A percentile compares a stretch with the other conserved stretches of the same genome.
These are phyloP conservation scores for Clonostachys rhizophaga DNA, from an alignment of 2,329 filamentous ascomycete genomes.

Conservation along the genomic window DNA sequence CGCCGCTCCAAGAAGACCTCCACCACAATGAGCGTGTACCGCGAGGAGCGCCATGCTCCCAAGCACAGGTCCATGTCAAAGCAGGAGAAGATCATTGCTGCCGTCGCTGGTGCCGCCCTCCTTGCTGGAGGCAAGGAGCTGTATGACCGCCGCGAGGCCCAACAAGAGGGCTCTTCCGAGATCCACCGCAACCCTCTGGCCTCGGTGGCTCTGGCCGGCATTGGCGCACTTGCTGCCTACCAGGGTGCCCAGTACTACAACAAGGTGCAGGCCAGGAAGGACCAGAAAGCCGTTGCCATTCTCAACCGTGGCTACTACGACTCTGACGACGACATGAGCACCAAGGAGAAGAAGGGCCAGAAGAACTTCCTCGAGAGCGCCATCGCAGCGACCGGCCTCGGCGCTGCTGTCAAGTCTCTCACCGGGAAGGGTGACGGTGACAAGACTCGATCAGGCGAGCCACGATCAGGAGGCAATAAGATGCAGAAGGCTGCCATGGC, in stretches of 20 bases:
- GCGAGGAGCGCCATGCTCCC: slow-evolving; percentile 53
- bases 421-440: slow-evolving; percentile 42
- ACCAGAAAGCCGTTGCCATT: slow-evolving; percentile 47
- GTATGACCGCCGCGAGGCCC: slow-evolving; percentile 58
- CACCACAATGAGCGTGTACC: slow-evolving; percentile 31
- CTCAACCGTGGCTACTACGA: slow-evolving; percentile 52
- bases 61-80: slow-evolving; percentile 47
- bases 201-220: slow-evolving; percentile 57
- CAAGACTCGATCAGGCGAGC: slow-evolving; percentile 37
- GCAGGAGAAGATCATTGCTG: slow-evolving; percentile 63
- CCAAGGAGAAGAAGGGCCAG: slow-evolving; percentile 53
- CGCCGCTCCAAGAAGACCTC: slow-evolving; percentile 38
- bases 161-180: slow-evolving; percentile 35
- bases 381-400: slow-evolving; percentile 56
- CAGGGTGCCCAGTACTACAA: slow-evolving; percentile 59
- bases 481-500: slow-evolving; percentile 87
- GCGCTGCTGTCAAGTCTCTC: slow-evolving; percentile 55
- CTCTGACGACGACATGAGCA: slow-evolving; percentile 48
- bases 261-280: slow-evolving; percentile 53
- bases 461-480: slow-evolving; percentile 55
- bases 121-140: slow-evolving; percentile 64
- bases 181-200: slow-evolving; percentile 54
- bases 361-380: slow-evolving; percentile 62
- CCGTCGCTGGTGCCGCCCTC: slow-evolving; percentile 59
- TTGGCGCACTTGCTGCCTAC: slow-evolving; percentile 60